These are phyloP conservation scores for Rhizopus sp. DNA, from an alignment of 371 early-diverging fungal genomes.

Conservation along the genomic window DNA sequence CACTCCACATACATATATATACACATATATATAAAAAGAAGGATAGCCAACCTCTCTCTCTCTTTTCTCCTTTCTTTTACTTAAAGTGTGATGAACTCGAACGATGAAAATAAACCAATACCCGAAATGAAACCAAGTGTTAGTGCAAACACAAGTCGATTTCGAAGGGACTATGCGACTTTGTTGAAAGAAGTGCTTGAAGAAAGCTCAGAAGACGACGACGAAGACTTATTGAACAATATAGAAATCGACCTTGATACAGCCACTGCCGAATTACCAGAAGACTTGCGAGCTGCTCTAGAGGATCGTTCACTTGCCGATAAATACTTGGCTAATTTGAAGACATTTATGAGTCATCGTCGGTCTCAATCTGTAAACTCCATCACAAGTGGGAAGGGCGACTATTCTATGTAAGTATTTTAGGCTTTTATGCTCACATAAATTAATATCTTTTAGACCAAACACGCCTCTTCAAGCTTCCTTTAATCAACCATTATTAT, in stretches of 20 bases:
- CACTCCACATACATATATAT: too few relatives aligned
- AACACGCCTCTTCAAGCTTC: conserved; percentile 42
- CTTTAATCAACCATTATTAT: conserved; percentile 35
- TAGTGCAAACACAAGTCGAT: conserved; percentile 39
- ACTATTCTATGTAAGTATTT: conserved; percentile 42
- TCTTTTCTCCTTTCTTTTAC: neutral
- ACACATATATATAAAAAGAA: too few relatives aligned
- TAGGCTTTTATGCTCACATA: conserved; percentile 11
- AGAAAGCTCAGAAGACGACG: conserved; percentile 48
- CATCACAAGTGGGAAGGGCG: conserved; percentile 37
- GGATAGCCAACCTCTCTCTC: too few relatives aligned
- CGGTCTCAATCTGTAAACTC: conserved; percentile 45
- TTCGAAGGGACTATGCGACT: conserved; percentile 59
- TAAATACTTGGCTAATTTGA: conserved; percentile 51
- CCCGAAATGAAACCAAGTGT: conserved; percentile 37
- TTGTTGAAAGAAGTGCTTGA: conserved; percentile 63
- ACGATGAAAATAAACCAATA: neutral
- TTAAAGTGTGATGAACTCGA: neutral
- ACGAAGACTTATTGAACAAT: conserved; percentile 26
- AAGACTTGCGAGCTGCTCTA: conserved; percentile 55
- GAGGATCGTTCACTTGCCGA: conserved; percentile 54
- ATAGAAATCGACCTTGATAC: conserved; percentile 46
- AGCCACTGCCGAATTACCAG: conserved; percentile 49
- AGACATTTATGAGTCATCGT: conserved; percentile 52
- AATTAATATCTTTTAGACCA: conserved; percentile 23